Evolutionary conservation across 1,139 yeast species (phyloP).

Genomic region (Sugiyamaella grinbergsii): DNA sequence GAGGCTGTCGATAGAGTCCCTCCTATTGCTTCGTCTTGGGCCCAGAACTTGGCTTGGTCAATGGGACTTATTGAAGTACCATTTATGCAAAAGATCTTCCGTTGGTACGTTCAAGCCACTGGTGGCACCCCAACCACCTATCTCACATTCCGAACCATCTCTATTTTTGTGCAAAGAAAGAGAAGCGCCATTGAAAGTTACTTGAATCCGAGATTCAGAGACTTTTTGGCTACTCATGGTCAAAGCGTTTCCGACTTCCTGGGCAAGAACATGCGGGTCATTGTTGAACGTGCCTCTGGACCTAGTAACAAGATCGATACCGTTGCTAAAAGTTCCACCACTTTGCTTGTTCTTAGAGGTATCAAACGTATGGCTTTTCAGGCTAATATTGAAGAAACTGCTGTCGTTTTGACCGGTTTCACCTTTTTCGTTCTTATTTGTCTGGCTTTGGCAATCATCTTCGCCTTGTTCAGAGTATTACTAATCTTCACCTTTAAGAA

Average conservation of each 20-base stretch:
- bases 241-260: conserved; percentile 13
- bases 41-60: conserved; percentile 95
- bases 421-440: conserved; percentile 77
- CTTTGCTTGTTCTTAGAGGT: conserved; percentile 68
- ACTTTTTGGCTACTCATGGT: conserved; percentile 28
- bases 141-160: conserved; percentile 48
- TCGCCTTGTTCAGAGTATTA: conserved; percentile 28
- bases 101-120: conserved; percentile 95
- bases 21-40: conserved; percentile 97
- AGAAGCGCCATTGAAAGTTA: conserved; percentile 31
- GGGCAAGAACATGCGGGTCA: conserved; percentile 3
- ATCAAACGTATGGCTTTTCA: conserved; percentile 88
- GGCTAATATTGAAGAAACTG: conserved; percentile 82
- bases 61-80: conserved; percentile 77
- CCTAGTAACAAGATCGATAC: conserved; percentile 4
- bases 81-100: conserved; percentile 82
- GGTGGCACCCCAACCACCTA: conserved; percentile 86
- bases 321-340: conserved; percentile 32
- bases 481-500: conserved; percentile 26
- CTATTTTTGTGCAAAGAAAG: conserved; percentile 76
- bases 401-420: conserved; percentile 80
- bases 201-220: conserved; percentile 33
- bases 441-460: conserved; percentile 36
- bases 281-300: conserved; percentile 5
- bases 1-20: conserved; percentile 93